Base-by-base conservation (phyloP, 2,329 filamentous ascomycete genomes). In the Byssothecium circinans region DNA sequence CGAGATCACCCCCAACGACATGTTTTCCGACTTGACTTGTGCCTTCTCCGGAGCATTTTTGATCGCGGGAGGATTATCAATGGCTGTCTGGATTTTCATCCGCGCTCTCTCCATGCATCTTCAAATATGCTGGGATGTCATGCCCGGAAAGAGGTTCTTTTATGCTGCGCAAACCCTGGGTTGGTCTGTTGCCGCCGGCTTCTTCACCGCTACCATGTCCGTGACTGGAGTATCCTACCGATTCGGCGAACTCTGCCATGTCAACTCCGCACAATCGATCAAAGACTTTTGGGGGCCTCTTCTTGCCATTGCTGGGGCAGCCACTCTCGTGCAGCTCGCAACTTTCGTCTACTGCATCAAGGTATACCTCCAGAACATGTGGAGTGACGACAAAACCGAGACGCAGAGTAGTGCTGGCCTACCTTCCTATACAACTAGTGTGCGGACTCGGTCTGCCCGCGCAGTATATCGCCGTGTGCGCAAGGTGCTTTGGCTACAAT, bases 71-170 rank as follows among this genome's bases (percentile, higher is more conserved):
- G 94, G 91, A 35, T 89, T 91, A 80, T 81, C 84, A 23, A 88
- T 86, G 37, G 83, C 90, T 25, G 85, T 95, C 71, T 99, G 94
- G 92, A 82, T 91, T 54, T 95, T 96, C 68, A 80, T 96, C 50
- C 85, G 94, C 54, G 88, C 92, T 0, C 75, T 97, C 27, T 95
- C 91, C 4, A 86, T 99, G 61, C 94, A 99, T 71, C 83, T 99
- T 20, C 94, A 97, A 71, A 96, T 99, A 56, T 96, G 91, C 77
- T 99, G 94, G 94, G 91, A 97, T 70, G 81, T 95, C 27, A 84
- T 92, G 7, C 88, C 95, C 3, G 94, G 94, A 32, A 82, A 85
- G 36, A 88, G 81, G 61, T 97, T 96, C 72, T 96, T 96, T 84
- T 90, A 89, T 77, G 81, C 83, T 56, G 85, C 92, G 2, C 85